Conservation (phyloP, 1,284 basidiomycete species). For the Boletus subluridellus region DNA sequence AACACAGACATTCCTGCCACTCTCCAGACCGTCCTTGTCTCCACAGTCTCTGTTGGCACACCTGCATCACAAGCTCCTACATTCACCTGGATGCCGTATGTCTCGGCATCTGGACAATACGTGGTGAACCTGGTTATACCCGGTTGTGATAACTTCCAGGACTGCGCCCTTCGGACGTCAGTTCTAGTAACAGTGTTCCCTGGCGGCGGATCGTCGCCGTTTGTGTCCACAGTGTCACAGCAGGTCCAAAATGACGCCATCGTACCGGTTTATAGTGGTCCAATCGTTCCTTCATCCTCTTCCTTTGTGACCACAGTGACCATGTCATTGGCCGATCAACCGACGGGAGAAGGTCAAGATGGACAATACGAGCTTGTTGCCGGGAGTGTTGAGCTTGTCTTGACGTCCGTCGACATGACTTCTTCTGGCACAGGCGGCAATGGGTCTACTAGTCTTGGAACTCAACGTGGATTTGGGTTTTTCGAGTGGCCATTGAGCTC, state of each 20-base stretch:
- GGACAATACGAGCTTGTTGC: conserved; percentile 79
- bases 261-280: conserved; percentile 75
- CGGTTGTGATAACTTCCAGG: conserved; percentile 77
- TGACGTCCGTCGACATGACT: conserved; percentile 58
- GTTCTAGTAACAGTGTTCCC: conserved; percentile 85
- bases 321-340: conserved; percentile 62
- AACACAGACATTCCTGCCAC: conserved; percentile 79
- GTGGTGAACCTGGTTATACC: conserved; percentile 83
- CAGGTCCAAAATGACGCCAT: conserved; percentile 63
- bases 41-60: conserved; percentile 66
- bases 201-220: conserved; percentile 60
- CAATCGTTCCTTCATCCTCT: conserved; percentile 69
- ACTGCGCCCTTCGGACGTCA: conserved; percentile 77
- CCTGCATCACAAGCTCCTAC: conserved; percentile 59
- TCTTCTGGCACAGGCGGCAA: conserved; percentile 33
- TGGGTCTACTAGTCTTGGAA: conserved; percentile 30
- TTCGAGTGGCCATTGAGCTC: conserved; percentile 71
- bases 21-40: conserved; percentile 68
- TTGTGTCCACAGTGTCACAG: conserved; percentile 70
- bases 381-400: conserved; percentile 69
- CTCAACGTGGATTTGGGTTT: conserved; percentile 63
- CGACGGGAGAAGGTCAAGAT: conserved; percentile 56
- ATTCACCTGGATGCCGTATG: conserved; percentile 88
- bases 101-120: conserved; percentile 85
- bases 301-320: conserved; percentile 73